Percentiles rank a stretch among this genome's conserved stretches.
Evolutionary conservation across 495 filamentous ascomycete species (phyloP).

Genomic region (Penicillium argentinense): DNA sequence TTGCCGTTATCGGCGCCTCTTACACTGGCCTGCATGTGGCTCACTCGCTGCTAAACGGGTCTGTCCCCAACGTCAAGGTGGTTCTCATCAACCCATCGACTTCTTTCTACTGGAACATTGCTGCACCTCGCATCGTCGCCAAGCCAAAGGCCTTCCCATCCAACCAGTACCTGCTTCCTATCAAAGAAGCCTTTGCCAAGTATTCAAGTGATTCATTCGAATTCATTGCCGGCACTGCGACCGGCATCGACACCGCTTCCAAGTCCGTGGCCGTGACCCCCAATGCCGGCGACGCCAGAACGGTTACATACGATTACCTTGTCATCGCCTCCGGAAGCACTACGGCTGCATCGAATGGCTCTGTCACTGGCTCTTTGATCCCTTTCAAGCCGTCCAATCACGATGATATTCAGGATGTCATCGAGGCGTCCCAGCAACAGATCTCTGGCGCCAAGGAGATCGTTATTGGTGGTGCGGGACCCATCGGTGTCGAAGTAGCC

Average conservation of each 20-base stretch:
- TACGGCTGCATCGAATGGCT: conserved; percentile 43
- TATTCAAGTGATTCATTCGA: conserved; percentile 51
- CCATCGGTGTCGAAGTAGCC: conserved; percentile 63
- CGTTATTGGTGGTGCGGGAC: conserved; percentile 65
- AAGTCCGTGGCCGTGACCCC: conserved; percentile 44
- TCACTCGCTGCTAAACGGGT: conserved; percentile 58
- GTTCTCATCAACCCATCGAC: conserved; percentile 56
- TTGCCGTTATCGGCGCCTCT: conserved; percentile 67
- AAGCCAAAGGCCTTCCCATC: conserved; percentile 39
- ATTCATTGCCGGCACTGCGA: conserved; percentile 55
- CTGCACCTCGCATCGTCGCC: conserved; percentile 46
- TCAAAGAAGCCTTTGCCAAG: conserved; percentile 51
- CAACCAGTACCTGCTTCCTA: conserved; percentile 47
- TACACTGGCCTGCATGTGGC: conserved; percentile 58
- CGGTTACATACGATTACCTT: conserved; percentile 52
- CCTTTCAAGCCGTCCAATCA: conserved; percentile 53
- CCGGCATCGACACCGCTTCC: conserved; percentile 41
- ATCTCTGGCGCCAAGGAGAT: conserved; percentile 58
- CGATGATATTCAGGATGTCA: conserved; percentile 40
- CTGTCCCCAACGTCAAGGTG: conserved; percentile 47
- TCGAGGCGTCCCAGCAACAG: conserved; percentile 43
- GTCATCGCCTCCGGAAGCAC: conserved; percentile 52
- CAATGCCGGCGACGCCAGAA: conserved; percentile 23
- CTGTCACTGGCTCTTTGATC: conserved; percentile 36
- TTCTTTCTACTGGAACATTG: conserved; percentile 54